Evolutionary conservation across 805 yeast species (phyloP).

Genomic region (Kazachstania martiniae): DNA sequence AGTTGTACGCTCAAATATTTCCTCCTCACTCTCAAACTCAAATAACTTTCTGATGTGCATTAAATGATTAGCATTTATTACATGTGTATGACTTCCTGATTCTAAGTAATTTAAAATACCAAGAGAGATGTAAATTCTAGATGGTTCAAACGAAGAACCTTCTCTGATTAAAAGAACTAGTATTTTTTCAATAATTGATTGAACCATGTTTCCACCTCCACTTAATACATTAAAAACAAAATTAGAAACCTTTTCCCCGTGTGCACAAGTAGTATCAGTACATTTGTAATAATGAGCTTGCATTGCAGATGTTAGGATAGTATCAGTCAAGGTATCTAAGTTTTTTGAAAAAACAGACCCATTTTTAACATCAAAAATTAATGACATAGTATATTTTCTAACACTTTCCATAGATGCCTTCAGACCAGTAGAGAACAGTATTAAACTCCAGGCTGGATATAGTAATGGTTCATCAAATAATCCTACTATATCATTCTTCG

Average conservation of each 20-base stretch:
- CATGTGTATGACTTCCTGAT: conserved; percentile 6
- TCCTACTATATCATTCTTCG: conserved; percentile 47
- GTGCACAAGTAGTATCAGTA: conserved; percentile 39
- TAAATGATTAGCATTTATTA: conserved; percentile 22
- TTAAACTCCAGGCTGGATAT: conserved; percentile 61
- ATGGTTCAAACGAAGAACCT: conserved; percentile 54
- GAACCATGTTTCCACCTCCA: neutral
- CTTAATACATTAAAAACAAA: conserved; percentile 30
- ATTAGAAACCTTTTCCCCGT: conserved; percentile 40
- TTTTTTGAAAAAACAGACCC: conserved; percentile 37
- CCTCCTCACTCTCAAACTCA: conserved; percentile 37
- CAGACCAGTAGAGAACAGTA: conserved; percentile 66
- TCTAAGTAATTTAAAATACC: conserved; percentile 50
- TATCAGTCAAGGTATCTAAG: conserved; percentile 28
- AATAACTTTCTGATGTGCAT: conserved; percentile 27
- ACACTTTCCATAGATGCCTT: conserved; percentile 71
- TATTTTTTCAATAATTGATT: conserved; percentile 24
- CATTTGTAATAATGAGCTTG: conserved; percentile 47
- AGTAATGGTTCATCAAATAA: conserved; percentile 44
- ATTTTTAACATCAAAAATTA: conserved; percentile 44
- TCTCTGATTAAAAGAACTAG: conserved; percentile 38
- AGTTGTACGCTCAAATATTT: conserved; percentile 36
- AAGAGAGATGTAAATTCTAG: conserved; percentile 46
- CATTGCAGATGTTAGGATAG: conserved; percentile 50
- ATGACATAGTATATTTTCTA: conserved; percentile 45